These are phyloP conservation scores for Heterobasidion irregulare DNA, from an alignment of 1,284 basidiomycete species.

Conservation along the genomic window DNA sequence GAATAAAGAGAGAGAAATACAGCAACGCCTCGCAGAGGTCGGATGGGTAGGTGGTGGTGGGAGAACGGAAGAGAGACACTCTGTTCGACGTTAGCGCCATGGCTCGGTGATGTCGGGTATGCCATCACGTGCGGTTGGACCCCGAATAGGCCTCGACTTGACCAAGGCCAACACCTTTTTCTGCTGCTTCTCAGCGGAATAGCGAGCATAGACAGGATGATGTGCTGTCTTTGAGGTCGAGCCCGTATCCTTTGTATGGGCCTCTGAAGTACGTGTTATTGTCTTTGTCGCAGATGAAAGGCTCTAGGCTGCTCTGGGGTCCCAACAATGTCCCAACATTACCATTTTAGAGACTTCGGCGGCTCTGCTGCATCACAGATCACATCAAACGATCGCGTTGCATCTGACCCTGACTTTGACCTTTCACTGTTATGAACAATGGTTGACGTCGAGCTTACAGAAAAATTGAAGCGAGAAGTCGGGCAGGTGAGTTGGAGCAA, in stretches of 20 bases:
- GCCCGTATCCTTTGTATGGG: too few species aligned
- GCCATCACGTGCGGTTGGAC: background rate
- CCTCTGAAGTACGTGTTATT: too few species aligned
- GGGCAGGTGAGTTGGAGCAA: slow-evolving; percentile 34
- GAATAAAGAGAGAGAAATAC: background rate
- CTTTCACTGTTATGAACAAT: background rate
- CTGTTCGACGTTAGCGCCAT: background rate
- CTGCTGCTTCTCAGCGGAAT: background rate
- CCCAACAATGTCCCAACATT: too few species aligned
- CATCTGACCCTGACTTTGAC: background rate
- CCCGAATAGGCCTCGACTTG: background rate
- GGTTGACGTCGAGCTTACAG: slow-evolving; percentile 19
- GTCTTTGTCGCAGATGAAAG: too few species aligned
- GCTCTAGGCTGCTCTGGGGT: too few species aligned
- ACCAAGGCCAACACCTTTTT: too few species aligned
- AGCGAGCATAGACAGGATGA: background rate
- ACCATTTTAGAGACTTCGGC: too few species aligned
- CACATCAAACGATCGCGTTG: background rate
- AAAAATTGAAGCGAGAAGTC: slow-evolving; percentile 37
- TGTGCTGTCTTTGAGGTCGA: background rate
- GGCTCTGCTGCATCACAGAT: too few species aligned
- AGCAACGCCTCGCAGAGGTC: slow-evolving; percentile 1
- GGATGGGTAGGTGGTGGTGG: background rate
- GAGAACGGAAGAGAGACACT: background rate
- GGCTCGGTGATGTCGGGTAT: background rate